Base-by-base conservation (phyloP, 306 rosid genomes). In the Hylodesmum podocarpum region DNA sequence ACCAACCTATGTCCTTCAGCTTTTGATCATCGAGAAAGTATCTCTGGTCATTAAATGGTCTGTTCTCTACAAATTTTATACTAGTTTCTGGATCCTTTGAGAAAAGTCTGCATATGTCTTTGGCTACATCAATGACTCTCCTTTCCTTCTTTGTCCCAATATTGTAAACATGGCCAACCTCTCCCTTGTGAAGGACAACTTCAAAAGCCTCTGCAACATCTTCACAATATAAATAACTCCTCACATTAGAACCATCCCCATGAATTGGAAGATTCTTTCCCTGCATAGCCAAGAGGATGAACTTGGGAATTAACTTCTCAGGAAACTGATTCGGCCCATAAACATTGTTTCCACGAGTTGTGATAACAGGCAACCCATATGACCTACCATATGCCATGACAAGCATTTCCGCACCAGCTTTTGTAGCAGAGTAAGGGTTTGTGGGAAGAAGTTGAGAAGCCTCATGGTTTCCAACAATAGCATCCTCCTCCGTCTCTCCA, bases 181-280 rank as follows among this genome's bases (percentile, higher is more conserved):
- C 91, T 66, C 91, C 89, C 75, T 64, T 88, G 79, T 88, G 91
- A 81, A 88, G 89, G 50, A 88, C 54, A 40, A 85, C 81, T 69
- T 88, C 91, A 83, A 88, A 88, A 47, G 91, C 91, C 86, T 88
- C 91, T 0, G 91, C 91, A 75, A 88, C 91, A 81, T 88, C 91
- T 75, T 88, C 91, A 19, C 91, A 88, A 70, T 83, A 88, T 49
- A 88, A 70, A 72, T 88, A 88, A 73, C 89, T 85, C 72, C 91
- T 85, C 54, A 88, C 91, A 57, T 88, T 88, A 36, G 91, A 85
- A 43, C 91, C 91, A 68, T 88, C 91, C 51, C 91, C 91, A 43
- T 88, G 91, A 73, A 88, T 85, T 0, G 91, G 91, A 75, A 88
- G 91, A 75, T 50, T 15, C 89, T 83, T 86, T 16, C 91, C 89